Conservation (phyloP, 2,329 filamentous ascomycete species). For the Fusarium miscanthi region DNA sequence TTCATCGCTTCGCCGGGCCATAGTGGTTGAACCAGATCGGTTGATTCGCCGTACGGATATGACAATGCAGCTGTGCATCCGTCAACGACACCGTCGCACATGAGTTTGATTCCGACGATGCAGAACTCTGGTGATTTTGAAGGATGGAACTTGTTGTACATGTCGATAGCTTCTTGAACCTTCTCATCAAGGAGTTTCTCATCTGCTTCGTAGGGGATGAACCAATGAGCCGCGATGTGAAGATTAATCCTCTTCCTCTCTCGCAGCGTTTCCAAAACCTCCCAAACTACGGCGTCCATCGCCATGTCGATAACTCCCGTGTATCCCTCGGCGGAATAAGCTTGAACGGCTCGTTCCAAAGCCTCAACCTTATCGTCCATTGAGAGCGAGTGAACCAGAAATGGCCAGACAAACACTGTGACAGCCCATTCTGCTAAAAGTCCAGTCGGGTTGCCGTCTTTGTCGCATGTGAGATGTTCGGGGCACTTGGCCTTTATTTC, state of each 20-base stretch:
- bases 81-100: slow-evolving; percentile 73
- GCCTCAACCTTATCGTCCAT: slow-evolving; percentile 55
- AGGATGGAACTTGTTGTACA: slow-evolving; percentile 47
- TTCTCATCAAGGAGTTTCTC: slow-evolving; percentile 51
- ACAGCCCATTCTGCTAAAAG: slow-evolving; percentile 59
- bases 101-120: slow-evolving; percentile 72
- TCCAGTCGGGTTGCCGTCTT: slow-evolving; percentile 56
- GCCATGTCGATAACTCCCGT: slow-evolving; percentile 65
- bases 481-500: slow-evolving; percentile 56
- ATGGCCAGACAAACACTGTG: slow-evolving; percentile 60
- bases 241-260: slow-evolving; percentile 51
- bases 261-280: slow-evolving; percentile 52
- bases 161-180: slow-evolving; percentile 57
- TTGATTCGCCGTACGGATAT: slow-evolving; percentile 66
- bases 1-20: slow-evolving; percentile 64
- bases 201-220: slow-evolving; percentile 52
- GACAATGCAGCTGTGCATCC: slow-evolving; percentile 71
- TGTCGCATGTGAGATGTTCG: slow-evolving; percentile 58
- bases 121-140: slow-evolving; percentile 45
- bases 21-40: slow-evolving; percentile 59
- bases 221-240: slow-evolving; percentile 60
- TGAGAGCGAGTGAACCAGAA: slow-evolving; percentile 54
- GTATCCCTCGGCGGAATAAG: slow-evolving; percentile 59
- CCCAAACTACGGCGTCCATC: slow-evolving; percentile 63
- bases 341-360: slow-evolving; percentile 56